Evolutionary conservation across 73 alveolate genomes (phyloP).

Genomic region (Paraurostyla sp.): DNA sequence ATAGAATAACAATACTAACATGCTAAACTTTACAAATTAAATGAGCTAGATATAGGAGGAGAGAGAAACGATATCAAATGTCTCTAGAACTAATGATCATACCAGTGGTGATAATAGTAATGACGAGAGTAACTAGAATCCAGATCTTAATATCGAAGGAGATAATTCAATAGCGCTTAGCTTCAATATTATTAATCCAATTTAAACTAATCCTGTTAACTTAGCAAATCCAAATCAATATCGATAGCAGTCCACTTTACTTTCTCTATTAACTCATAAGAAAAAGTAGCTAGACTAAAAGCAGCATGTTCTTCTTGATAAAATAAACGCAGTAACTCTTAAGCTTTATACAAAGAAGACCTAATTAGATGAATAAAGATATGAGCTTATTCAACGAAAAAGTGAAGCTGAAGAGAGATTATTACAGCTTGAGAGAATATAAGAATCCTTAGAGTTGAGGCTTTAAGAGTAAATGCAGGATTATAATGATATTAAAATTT

Average conservation of each 20-base stretch:
- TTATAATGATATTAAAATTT: neutral
- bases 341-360: neutral
- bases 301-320: neutral
- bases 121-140: too few species aligned
- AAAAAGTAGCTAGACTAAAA: neutral
- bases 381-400: neutral
- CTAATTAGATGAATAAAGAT: neutral
- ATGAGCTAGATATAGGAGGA: neutral
- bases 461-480: conserved; percentile 5
- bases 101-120: too few species aligned
- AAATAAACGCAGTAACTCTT: neutral
- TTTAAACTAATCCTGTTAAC: too few species aligned
- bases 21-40: too few species aligned
- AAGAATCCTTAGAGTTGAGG: neutral
- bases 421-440: neutral
- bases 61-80: too few species aligned
- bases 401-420: neutral
- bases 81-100: too few species aligned
- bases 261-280: neutral
- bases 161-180: too few species aligned
- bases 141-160: too few species aligned
- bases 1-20: neutral
- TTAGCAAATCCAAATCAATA: too few species aligned
- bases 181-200: too few species aligned
- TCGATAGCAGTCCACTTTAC: neutral